These are phyloP conservation scores for Monosporascus cannonballus DNA, from an alignment of 2,329 filamentous ascomycete genomes.

Conservation along the genomic window DNA sequence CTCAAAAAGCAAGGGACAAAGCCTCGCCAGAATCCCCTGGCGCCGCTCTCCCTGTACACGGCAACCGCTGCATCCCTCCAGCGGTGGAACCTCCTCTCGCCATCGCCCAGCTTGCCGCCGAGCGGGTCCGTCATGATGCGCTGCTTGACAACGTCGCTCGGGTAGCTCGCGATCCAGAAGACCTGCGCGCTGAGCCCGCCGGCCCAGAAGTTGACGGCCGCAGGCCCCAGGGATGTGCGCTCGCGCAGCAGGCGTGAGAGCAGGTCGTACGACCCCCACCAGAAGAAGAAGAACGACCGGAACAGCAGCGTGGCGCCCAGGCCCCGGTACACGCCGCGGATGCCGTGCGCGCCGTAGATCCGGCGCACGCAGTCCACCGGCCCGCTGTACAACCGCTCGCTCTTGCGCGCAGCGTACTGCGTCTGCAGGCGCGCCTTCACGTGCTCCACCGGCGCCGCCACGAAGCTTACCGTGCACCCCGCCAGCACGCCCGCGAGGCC, in stretches of 20 bases:
- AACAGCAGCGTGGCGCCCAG: constrained; percentile 81
- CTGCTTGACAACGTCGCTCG: constrained; percentile 91
- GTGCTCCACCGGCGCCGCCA: constrained; percentile 92
- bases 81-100: constrained; percentile 58
- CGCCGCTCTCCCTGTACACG: constrained; percentile 71
- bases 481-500: constrained; percentile 83
- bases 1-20: constrained; percentile 90
- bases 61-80: constrained; percentile 78
- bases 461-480: constrained; percentile 83
- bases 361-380: constrained; percentile 78
- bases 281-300: constrained; percentile 91
- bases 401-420: constrained; percentile 79
- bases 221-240: constrained; percentile 64
- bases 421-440: constrained; percentile 91
- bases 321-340: constrained; percentile 79
- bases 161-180: constrained; percentile 91
- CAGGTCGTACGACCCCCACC: constrained; percentile 94
- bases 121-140: constrained; percentile 93
- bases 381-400: constrained; percentile 73
- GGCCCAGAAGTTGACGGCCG: constrained; percentile 93
- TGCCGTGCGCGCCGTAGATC: constrained; percentile 64
- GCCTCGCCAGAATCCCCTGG: constrained; percentile 82
- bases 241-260: constrained; percentile 63
- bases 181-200: constrained; percentile 88
- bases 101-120: constrained; percentile 62